Conservation (phyloP, 1,284 basidiomycete species). For the Sphagnurus paluster region DNA sequence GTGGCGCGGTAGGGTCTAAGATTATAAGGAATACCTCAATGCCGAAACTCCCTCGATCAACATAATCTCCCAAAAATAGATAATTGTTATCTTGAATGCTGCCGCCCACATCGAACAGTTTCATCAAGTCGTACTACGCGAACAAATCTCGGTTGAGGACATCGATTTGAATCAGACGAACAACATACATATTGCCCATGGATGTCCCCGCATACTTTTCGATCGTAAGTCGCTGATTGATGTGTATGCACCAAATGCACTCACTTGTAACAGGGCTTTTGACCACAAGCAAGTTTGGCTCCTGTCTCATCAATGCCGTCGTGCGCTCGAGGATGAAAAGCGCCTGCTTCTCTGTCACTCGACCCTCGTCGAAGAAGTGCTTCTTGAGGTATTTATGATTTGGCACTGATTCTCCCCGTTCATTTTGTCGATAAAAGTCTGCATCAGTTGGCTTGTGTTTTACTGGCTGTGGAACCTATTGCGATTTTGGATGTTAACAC, state of each 20-base stretch:
- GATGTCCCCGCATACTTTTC: slow-evolving; percentile 91
- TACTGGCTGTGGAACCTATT: slow-evolving; percentile 71
- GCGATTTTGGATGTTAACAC: background rate
- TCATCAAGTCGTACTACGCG: slow-evolving; percentile 93
- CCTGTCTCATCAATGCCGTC: slow-evolving; percentile 75
- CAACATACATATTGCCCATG: slow-evolving; percentile 95
- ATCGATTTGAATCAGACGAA: slow-evolving; percentile 3
- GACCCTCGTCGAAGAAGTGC: slow-evolving; percentile 92
- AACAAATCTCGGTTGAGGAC: slow-evolving; percentile 15
- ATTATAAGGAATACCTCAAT: slow-evolving; percentile 70
- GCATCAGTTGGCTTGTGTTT: slow-evolving; percentile 72
- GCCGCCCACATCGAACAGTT: slow-evolving; percentile 96
- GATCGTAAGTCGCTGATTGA: slow-evolving; percentile 2
- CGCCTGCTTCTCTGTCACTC: slow-evolving; percentile 86
- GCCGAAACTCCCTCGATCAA: slow-evolving; percentile 95
- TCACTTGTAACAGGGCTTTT: slow-evolving; percentile 92
- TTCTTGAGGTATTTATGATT: slow-evolving; percentile 88
- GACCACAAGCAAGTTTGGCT: slow-evolving; percentile 87
- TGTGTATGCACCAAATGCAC: slow-evolving; percentile 33
- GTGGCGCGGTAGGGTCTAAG: slow-evolving; percentile 6
- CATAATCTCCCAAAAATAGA: slow-evolving; percentile 97
- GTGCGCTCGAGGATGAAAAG: slow-evolving; percentile 81
- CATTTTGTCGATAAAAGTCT: slow-evolving; percentile 60
- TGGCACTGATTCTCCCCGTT: slow-evolving; percentile 45
- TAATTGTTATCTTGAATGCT: slow-evolving; percentile 87